Evolutionary conservation across 2,329 filamentous ascomycete genomes (phyloP).

Genomic region (Mollisia scopiformis): DNA sequence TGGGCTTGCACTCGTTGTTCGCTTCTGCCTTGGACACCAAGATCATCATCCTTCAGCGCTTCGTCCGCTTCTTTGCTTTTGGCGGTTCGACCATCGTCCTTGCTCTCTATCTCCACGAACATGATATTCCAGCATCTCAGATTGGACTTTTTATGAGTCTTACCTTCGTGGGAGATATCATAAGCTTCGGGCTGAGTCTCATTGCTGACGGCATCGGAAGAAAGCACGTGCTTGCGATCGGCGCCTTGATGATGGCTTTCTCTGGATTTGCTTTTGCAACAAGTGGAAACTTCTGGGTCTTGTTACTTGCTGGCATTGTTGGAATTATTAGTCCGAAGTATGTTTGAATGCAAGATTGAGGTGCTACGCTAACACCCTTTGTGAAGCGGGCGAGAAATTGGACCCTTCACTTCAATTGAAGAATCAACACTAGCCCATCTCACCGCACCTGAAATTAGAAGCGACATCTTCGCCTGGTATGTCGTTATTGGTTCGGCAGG

Average conservation of each 20-base stretch:
- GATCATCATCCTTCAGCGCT: slow-evolving; percentile 61
- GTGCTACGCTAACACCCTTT: background rate
- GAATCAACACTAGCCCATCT: slow-evolving; percentile 63
- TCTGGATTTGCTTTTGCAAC: slow-evolving; percentile 60
- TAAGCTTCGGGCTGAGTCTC: slow-evolving; percentile 61
- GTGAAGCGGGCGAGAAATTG: slow-evolving; percentile 62
- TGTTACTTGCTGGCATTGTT: slow-evolving; percentile 58
- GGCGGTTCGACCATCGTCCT: slow-evolving; percentile 60
- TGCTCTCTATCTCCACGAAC: slow-evolving; percentile 55
- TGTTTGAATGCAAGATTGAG: background rate
- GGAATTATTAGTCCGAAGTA: slow-evolving; percentile 64
- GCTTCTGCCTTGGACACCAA: slow-evolving; percentile 52
- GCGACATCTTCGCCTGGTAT: slow-evolving; percentile 67
- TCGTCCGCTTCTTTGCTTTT: slow-evolving; percentile 66
- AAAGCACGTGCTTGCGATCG: slow-evolving; percentile 52
- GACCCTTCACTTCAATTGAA: slow-evolving; percentile 64
- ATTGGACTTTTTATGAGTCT: slow-evolving; percentile 69
- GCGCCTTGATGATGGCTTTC: slow-evolving; percentile 56
- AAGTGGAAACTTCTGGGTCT: slow-evolving; percentile 56
- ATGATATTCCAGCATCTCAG: slow-evolving; percentile 51
- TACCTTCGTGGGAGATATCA: slow-evolving; percentile 62
- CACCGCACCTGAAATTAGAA: slow-evolving; percentile 46
- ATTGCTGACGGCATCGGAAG: slow-evolving; percentile 62
- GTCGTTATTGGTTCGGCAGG: slow-evolving; percentile 60
- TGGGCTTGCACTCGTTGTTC: slow-evolving; percentile 48